Conservation (phyloP, 1,139 yeast species). For the Candida neerlandica region DNA sequence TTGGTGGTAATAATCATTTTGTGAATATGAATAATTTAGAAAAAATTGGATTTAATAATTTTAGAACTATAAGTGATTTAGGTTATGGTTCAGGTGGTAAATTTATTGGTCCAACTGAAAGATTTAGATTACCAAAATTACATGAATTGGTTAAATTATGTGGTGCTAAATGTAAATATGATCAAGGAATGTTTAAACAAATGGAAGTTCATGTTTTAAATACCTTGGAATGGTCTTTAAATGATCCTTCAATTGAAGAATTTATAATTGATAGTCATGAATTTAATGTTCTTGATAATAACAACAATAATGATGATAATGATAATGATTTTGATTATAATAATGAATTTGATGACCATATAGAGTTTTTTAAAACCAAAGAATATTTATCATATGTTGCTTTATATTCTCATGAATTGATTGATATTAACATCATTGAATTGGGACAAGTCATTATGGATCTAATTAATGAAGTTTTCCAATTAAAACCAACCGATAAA, state of each 20-base stretch:
- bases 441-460: slow-evolving; percentile 38
- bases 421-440: slow-evolving; percentile 35
- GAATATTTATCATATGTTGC: slow-evolving; percentile 41
- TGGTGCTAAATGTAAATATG: slow-evolving; percentile 59
- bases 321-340: no score
- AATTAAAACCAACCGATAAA: slow-evolving; percentile 8
- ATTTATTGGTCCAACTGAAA: slow-evolving; percentile 64
- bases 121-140: slow-evolving; percentile 66
- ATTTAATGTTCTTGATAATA: slow-evolving; percentile 24
- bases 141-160: slow-evolving; percentile 63
- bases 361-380: slow-evolving; percentile 41
- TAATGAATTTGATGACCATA: slow-evolving; percentile 8
- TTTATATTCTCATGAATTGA: slow-evolving; percentile 39
- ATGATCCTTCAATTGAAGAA: slow-evolving; percentile 61
- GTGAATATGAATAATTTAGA: slow-evolving; percentile 47
- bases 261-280: slow-evolving; percentile 39
- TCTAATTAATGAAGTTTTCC: slow-evolving; percentile 36
- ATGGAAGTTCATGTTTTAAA: slow-evolving; percentile 56
- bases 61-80: slow-evolving; percentile 42
- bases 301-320: no score
- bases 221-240: slow-evolving; percentile 63
- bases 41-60: slow-evolving; percentile 18
- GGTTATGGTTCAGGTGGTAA: slow-evolving; percentile 59
- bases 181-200: slow-evolving; percentile 61
- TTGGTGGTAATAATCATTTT: slow-evolving; percentile 73